A percentile compares a stretch with the other conserved stretches of the same genome.
Conservation (phyloP, 108 stramenopile genomes). For the Ochromonas danica region DNA sequence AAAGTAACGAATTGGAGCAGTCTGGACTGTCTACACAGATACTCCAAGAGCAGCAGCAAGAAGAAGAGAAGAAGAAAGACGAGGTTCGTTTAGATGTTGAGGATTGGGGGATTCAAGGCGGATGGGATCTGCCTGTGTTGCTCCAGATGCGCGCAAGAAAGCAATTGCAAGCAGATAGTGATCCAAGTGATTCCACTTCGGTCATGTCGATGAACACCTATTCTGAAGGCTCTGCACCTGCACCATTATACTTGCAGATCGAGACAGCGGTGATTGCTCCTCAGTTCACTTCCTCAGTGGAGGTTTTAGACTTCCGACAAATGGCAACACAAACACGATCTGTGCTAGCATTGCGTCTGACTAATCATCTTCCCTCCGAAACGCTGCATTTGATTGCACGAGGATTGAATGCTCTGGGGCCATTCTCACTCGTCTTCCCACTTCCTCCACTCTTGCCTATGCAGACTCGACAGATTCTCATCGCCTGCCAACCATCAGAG, state of each 20-base stretch:
- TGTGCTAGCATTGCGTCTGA: background rate
- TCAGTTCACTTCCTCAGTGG: background rate
- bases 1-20: background rate
- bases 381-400: background rate
- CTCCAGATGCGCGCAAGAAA: background rate
- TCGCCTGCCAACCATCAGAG: background rate
- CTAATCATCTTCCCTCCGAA: background rate
- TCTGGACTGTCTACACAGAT: background rate
- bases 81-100: background rate
- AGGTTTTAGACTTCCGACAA: conserved; percentile 17
- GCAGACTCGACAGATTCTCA: background rate
- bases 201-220: background rate
- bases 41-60: background rate
- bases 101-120: conserved; percentile 26
- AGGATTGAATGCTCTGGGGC: conserved; percentile 7
- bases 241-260: conserved; percentile 1
- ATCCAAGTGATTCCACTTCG: background rate
- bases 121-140: conserved; percentile 11
- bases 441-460: background rate
- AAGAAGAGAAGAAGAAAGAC: background rate
- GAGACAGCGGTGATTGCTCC: conserved; percentile 6
- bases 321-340: conserved; percentile 3
- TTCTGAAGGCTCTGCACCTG: background rate
- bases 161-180: background rate
- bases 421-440: background rate